Base-by-base conservation (phyloP, 1,284 basidiomycete species). In the Cerioporus squamosus region DNA sequence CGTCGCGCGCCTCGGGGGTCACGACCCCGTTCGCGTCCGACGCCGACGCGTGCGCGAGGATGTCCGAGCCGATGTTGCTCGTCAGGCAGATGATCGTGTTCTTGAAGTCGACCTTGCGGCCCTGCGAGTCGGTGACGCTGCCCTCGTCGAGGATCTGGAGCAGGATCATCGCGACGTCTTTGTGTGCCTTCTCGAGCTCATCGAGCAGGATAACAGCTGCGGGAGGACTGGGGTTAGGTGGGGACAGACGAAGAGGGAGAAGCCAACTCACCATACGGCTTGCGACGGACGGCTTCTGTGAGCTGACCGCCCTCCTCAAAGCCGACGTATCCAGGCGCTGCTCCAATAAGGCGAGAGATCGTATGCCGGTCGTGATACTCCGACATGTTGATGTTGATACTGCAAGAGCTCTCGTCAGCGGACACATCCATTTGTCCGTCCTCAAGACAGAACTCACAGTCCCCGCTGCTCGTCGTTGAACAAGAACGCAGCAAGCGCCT, bases 71-170 rank as follows among this genome's bases (percentile, higher is more conserved):
- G 24, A 80, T 66, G 57, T 80, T 80, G 60, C 77, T 82, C 56
- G 71, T 84, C 68, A 81, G 66, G 64, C 78, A 92, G 66, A 96
- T 89, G 71, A 95, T 93, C 2, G 91, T 93, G 75, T 93, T 94
- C 84, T 88, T 90, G 78, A 94, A 94, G 72, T 94, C 90, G 7
- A 90, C 86, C 68, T 88, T 90, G 55, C 72, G 72, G 17, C 72
- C 89, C 70, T 91, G 87, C 63, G 87, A 90, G 70, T 98, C 95
- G 1, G 94, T 97, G 60, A 97, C 80, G 54, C 79, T 86, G 10
- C 95, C 95, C 73, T 98, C 95, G 67, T 98, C 95, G 33, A 98
- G 83, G 55, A 98, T 91, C 73, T 97, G 95, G 3, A 98, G 81
- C 14, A 97, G 79, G 59, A 97, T 93, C 85, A 96, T 93, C 1